These are phyloP conservation scores for Salvia miltiorrhiza DNA, from an alignment of 257 asterid genomes.

Conservation along the genomic window DNA sequence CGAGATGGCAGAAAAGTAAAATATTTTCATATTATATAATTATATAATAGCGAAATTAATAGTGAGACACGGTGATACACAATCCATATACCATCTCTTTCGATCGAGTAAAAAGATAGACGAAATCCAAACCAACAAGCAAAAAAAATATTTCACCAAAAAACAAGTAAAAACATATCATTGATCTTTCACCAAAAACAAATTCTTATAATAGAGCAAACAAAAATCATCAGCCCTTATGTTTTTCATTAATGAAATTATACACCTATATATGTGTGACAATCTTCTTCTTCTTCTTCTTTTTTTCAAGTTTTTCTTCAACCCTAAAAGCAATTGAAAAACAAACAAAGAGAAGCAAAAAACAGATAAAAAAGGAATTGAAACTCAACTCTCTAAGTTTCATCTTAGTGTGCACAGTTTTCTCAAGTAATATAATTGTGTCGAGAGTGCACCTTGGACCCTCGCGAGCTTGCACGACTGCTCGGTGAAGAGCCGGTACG, in stretches of 20 bases:
- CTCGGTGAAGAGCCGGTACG: constrained; percentile 61
- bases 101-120: not conserved
- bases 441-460: constrained; percentile 79
- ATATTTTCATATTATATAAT: too few relatives aligned
- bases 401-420: constrained; percentile 45
- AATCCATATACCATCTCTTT: too few relatives aligned
- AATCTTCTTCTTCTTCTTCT: not conserved
- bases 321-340: constrained; percentile 15
- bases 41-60: too few relatives aligned
- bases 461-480: constrained; percentile 87
- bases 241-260: constrained; percentile 27
- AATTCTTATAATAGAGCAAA: constrained; percentile 15
- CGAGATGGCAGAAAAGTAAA: not conserved
- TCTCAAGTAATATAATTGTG: constrained; percentile 63
- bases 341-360: constrained; percentile 18
- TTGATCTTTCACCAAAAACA: too few relatives aligned
- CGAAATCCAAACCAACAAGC: too few relatives aligned
- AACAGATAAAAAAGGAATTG: not conserved
- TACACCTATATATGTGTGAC: constrained; percentile 29
- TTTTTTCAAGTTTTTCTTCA: not conserved
- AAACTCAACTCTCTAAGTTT: constrained; percentile 7
- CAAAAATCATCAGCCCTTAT: constrained; percentile 5
- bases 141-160: not conserved
- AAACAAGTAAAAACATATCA: not conserved
- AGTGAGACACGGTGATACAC: too few relatives aligned